Evolutionary conservation across 108 stramenopile species (phyloP).

Genomic region (Conticribra guillardii): DNA sequence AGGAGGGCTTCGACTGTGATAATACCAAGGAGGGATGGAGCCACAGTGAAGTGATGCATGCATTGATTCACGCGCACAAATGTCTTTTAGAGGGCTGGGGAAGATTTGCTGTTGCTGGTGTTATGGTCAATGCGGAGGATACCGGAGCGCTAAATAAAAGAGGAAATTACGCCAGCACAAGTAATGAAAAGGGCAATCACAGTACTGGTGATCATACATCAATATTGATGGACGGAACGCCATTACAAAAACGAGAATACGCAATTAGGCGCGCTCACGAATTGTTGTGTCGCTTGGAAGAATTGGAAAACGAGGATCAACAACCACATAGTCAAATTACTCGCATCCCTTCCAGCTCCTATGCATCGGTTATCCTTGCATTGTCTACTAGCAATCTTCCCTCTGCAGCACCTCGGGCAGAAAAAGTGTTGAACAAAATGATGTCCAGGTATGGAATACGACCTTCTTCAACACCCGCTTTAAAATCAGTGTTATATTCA

Average conservation of each 20-base stretch:
- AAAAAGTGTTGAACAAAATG: constrained; percentile 45
- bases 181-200: too few species aligned
- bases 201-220: too few species aligned
- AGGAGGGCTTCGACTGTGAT: neutral
- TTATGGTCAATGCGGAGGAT: neutral
- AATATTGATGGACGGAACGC: too few species aligned
- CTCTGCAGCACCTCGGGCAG: constrained; percentile 23
- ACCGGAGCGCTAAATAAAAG: neutral
- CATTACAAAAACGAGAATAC: too few species aligned
- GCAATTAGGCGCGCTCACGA: constrained; percentile 43
- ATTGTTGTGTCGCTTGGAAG: constrained; percentile 27
- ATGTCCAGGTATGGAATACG: constrained; percentile 12
- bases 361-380: constrained; percentile 41
- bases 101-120: constrained; percentile 36
- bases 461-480: neutral
- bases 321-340: constrained; percentile 7
- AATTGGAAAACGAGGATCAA: neutral
- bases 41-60: constrained; percentile 9
- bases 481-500: neutral
- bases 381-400: constrained; percentile 36
- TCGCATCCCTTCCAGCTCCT: constrained; percentile 36
- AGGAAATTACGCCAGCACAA: neutral
- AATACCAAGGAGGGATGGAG: neutral
- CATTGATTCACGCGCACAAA: constrained; percentile 20
- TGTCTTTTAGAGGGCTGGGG: constrained; percentile 44